These are phyloP conservation scores for Fusarium euwallaceae DNA, from an alignment of 2,329 filamentous ascomycete species.

Conservation along the genomic window DNA sequence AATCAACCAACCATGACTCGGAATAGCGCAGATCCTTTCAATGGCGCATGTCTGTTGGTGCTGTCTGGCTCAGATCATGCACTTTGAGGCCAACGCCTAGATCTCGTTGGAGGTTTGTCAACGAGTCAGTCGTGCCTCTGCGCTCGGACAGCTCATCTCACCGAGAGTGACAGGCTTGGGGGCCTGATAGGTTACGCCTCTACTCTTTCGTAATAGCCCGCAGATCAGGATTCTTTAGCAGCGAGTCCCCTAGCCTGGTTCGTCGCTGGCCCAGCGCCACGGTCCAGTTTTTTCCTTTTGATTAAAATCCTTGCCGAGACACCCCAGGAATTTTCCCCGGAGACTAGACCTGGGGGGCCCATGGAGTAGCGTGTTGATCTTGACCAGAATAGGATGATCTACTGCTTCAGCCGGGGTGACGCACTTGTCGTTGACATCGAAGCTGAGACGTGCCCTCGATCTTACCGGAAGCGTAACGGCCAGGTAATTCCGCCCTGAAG, in stretches of 20 bases:
- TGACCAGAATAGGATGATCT: not conserved
- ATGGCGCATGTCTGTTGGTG: not conserved
- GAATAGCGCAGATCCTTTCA: not conserved
- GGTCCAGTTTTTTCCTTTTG: conserved; percentile 15
- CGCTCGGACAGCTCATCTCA: conserved; percentile 6
- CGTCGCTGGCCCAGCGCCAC: not conserved
- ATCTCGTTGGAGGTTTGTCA: not conserved
- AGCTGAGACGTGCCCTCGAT: not conserved
- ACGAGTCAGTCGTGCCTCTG: not conserved
- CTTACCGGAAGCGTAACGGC: not conserved
- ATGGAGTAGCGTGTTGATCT: not conserved
- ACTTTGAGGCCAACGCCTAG: conserved; percentile 2
- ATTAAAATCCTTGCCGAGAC: not conserved
- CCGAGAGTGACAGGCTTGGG: not conserved
- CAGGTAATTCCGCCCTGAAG: not conserved
- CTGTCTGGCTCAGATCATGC: not conserved
- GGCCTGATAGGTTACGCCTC: not conserved
- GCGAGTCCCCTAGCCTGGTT: not conserved
- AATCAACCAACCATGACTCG: not conserved
- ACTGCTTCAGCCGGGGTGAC: not conserved
- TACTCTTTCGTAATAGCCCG: not conserved
- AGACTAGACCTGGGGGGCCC: not conserved
- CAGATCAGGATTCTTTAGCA: conserved; percentile 3
- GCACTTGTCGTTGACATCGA: not conserved
- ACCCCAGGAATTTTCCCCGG: not conserved